A percentile compares a stretch with the other conserved stretches of the same genome.
Evolutionary conservation across 495 filamentous ascomycete genomes (phyloP).

Genomic region (Aspergillus asperescens): DNA sequence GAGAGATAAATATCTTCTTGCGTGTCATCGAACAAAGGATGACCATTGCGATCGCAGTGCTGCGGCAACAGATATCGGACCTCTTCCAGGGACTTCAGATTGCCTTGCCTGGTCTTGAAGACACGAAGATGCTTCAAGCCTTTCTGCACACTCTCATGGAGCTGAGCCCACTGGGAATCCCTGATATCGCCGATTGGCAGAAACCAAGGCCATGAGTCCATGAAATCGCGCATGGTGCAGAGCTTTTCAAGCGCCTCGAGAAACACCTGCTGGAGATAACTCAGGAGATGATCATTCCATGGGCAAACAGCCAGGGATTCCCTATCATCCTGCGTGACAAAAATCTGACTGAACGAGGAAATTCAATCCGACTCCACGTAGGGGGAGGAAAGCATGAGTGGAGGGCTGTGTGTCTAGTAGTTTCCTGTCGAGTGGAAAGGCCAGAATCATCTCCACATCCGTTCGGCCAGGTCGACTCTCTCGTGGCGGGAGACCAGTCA

Average conservation of each 20-base stretch:
- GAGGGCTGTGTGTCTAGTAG: background rate
- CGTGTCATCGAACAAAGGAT: background rate
- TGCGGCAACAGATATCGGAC: constrained; percentile 8
- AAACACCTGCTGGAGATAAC: background rate
- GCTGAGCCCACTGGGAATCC: background rate
- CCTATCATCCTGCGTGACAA: background rate
- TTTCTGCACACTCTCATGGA: background rate
- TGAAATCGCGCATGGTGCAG: background rate
- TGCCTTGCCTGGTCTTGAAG: constrained; percentile 6
- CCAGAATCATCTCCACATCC: constrained; percentile 3
- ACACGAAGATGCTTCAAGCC: constrained; percentile 1
- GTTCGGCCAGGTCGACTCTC: background rate
- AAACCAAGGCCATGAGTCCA: background rate
- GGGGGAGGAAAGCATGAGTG: background rate
- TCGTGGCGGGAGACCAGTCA: background rate
- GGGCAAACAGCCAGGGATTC: background rate
- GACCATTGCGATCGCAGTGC: background rate
- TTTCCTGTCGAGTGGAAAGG: background rate
- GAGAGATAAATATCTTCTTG: constrained; percentile 7
- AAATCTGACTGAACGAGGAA: constrained; percentile 9
- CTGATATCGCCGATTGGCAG: background rate
- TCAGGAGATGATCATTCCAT: constrained; percentile 4
- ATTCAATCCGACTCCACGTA: background rate
- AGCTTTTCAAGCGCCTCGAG: background rate
- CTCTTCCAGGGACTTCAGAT: background rate